These are phyloP conservation scores for Aechmea fasciata DNA, from an alignment of 176 grass and related monocot species.

Conservation along the genomic window DNA sequence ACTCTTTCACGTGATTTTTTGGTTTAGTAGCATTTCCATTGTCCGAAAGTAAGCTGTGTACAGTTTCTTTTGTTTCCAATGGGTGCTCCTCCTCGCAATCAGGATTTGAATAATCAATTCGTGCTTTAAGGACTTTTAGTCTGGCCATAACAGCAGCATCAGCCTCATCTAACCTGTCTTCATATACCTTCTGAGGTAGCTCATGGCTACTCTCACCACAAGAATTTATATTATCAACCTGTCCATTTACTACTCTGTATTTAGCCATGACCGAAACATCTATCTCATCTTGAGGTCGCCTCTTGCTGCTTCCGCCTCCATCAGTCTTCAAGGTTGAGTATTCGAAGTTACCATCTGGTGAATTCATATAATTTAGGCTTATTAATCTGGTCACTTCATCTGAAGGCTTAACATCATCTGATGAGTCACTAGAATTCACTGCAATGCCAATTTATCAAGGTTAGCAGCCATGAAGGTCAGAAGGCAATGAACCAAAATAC, in stretches of 20 bases:
- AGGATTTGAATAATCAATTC: conserved; percentile 12
- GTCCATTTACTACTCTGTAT: conserved; percentile 17
- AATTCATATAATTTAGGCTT: background rate
- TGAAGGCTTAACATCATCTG: conserved; percentile 9
- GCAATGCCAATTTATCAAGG: background rate
- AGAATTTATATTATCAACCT: conserved; percentile 9
- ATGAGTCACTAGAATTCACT: conserved; percentile 18
- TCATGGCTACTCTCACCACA: conserved; percentile 4
- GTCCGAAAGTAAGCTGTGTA: conserved; percentile 12
- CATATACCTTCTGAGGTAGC: conserved; percentile 21
- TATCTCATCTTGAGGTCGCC: conserved; percentile 15
- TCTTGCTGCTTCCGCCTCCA: conserved; percentile 7
- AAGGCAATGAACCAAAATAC: background rate
- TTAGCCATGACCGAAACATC: conserved; percentile 2
- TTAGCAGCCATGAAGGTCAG: background rate
- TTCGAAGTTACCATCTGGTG: background rate
- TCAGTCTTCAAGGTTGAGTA: conserved; percentile 14
- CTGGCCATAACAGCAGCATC: conserved; percentile 46
- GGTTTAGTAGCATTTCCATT: background rate
- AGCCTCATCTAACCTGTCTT: conserved; percentile 16
- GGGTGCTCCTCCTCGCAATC: conserved; percentile 6
- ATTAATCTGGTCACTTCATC: background rate
- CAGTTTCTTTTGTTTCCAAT: conserved; percentile 19
- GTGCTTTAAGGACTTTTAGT: conserved; percentile 29
- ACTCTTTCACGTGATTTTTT: background rate